These are phyloP conservation scores for Perkinsus chesapeaki DNA, from an alignment of 169 alveolate species.

Conservation along the genomic window DNA sequence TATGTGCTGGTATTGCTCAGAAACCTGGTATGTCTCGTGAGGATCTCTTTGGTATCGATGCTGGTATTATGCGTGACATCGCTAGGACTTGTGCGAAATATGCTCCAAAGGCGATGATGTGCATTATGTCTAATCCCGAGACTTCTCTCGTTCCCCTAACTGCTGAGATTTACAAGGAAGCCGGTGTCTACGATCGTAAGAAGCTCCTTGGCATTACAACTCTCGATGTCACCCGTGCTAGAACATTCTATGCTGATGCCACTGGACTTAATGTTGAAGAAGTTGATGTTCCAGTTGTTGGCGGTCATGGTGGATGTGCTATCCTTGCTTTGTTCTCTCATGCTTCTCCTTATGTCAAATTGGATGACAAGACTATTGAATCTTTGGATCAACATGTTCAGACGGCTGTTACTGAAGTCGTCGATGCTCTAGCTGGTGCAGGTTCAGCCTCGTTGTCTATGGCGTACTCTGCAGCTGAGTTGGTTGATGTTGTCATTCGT, in stretches of 20 bases:
- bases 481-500: not conserved
- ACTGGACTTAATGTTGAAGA: not conserved
- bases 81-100: not conserved
- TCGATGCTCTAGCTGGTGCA: slow-evolving; percentile 12
- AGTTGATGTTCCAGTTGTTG: not conserved
- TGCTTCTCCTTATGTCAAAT: not conserved
- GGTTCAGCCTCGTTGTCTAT: slow-evolving; percentile 16
- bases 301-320: slow-evolving; percentile 6
- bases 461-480: slow-evolving; percentile 19
- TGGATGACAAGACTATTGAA: not conserved
- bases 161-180: slow-evolving; percentile 13
- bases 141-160: slow-evolving; percentile 4
- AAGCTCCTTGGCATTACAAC: slow-evolving; percentile 13
- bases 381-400: slow-evolving; percentile 1
- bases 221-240: slow-evolving; percentile 14
- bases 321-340: slow-evolving; percentile 1
- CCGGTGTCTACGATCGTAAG: slow-evolving; percentile 9
- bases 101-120: not conserved
- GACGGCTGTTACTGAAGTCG: slow-evolving; percentile 13
- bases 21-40: not conserved
- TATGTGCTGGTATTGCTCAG: not conserved
- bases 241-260: not conserved
- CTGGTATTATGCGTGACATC: not conserved
- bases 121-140: slow-evolving; percentile 12
- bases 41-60: not conserved